Conservation (phyloP, 73 alveolate species). For the Stentor roeselii region DNA sequence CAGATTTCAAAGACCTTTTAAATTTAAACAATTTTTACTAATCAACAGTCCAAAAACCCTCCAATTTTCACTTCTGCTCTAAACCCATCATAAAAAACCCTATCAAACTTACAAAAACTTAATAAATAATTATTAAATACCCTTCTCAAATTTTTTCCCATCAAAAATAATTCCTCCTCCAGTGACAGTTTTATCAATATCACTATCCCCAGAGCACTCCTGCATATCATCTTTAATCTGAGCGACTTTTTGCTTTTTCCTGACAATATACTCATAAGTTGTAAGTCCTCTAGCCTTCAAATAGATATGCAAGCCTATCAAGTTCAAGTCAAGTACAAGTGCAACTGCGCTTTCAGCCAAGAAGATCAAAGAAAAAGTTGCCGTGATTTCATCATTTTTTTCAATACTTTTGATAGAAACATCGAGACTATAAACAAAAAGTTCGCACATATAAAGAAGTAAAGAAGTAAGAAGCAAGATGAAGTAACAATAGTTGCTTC, state of each 20-base stretch:
- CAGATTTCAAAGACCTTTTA: too few relatives aligned
- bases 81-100: too few relatives aligned
- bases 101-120: too few relatives aligned
- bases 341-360: background rate
- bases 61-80: too few relatives aligned
- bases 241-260: background rate
- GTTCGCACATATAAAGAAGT: background rate
- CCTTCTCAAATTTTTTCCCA: constrained; percentile 2
- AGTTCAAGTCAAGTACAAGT: background rate
- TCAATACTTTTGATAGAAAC: background rate
- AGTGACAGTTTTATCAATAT: background rate
- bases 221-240: background rate
- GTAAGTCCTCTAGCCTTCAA: background rate
- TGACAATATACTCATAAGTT: constrained; percentile 11
- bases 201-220: background rate
- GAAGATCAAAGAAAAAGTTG: background rate
- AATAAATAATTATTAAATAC: too few relatives aligned
- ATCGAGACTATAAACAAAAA: background rate
- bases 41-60: too few relatives aligned
- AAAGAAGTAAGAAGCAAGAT: background rate
- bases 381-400: background rate
- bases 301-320: background rate
- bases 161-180: background rate
- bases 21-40: too few relatives aligned
- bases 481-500: constrained; percentile 36